Base-by-base conservation (phyloP, 2,329 filamentous ascomycete genomes). In the Gliomastix tumulicola region DNA sequence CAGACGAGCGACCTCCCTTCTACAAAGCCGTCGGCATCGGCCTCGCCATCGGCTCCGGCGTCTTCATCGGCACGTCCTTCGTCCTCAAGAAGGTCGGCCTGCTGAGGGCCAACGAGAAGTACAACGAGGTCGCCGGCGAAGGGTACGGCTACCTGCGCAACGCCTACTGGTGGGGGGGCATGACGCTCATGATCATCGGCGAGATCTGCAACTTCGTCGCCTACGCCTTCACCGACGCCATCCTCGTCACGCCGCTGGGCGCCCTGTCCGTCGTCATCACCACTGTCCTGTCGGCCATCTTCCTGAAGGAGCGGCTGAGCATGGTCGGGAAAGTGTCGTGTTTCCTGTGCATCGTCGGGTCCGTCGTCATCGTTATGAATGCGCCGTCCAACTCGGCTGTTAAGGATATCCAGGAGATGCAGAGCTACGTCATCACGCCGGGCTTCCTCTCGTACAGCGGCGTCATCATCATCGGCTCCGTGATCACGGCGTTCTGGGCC, bases 141-240 rank as follows among this genome's bases (percentile, higher is more conserved):
- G 92, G 92, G 39, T 97, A 97, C 59, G 89, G 90, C 43, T 98
- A 97, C 58, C 77, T 98, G 50, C 95, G 94, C 66, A 97, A 97
- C 53, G 70, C 70, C 16, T 95, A 76, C 68, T 98, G 92, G 92
- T 98, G 92, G 92, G 61, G 68, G 2, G 92, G 92, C 49, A 97
- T 98, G 92, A 88, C 69, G 1, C 72, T 97, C 41, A 97, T 98
- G 92, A 95, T 97, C 49, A 51, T 97, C 30, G 92, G 92, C 48
- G 92, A 98, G 62, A 78, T 95, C 39, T 94, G 88, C 76, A 98
- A 98, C 63, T 94, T 97, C 57, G 87, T 90, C 56, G 92, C 92
- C 37, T 97, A 97, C 56, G 87, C 88, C 39, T 97, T 97, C 51
- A 92, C 92, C 44, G 92, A 97, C 59, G 90, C 90, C 42, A 96